Evolutionary conservation across 352 stramenopile genomes (phyloP).

Genomic region (Pythium monospermum): DNA sequence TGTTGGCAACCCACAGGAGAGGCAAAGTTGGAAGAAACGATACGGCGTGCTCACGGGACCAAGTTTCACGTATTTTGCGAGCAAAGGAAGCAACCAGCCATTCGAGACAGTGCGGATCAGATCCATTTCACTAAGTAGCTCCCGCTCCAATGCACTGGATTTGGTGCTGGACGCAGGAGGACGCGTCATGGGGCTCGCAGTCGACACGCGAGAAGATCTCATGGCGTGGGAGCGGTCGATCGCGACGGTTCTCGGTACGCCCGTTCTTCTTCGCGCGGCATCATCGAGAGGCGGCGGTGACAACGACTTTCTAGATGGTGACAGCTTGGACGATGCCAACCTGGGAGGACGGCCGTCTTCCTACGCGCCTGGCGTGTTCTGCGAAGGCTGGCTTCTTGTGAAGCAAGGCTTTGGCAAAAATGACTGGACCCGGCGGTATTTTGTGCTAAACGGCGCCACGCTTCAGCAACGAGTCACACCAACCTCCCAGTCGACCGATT

Average conservation of each 20-base stretch:
- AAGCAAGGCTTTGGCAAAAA: constrained; percentile 41
- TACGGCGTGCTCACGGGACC: constrained; percentile 48
- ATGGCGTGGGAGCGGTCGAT: constrained; percentile 34
- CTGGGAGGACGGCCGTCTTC: constrained; percentile 7
- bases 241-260: constrained; percentile 12
- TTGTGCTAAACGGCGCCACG: constrained; percentile 47
- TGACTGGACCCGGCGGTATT: constrained; percentile 61
- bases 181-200: constrained; percentile 26
- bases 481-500: constrained; percentile 36
- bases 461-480: constrained; percentile 60
- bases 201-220: constrained; percentile 34
- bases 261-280: constrained; percentile 1
- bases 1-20: constrained; percentile 26
- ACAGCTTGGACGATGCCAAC: neutral
- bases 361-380: constrained; percentile 20
- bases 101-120: constrained; percentile 28
- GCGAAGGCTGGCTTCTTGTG: constrained; percentile 53
- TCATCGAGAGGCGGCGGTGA: constrained; percentile 9
- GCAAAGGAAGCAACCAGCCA: constrained; percentile 19
- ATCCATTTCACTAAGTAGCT: constrained; percentile 26
- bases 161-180: constrained; percentile 19
- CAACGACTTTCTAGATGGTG: neutral
- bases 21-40: constrained; percentile 44
- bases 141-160: constrained; percentile 30
- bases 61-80: constrained; percentile 46